Conservation (phyloP, 495 filamentous ascomycete genomes). For the Talaromyces borbonicus region DNA sequence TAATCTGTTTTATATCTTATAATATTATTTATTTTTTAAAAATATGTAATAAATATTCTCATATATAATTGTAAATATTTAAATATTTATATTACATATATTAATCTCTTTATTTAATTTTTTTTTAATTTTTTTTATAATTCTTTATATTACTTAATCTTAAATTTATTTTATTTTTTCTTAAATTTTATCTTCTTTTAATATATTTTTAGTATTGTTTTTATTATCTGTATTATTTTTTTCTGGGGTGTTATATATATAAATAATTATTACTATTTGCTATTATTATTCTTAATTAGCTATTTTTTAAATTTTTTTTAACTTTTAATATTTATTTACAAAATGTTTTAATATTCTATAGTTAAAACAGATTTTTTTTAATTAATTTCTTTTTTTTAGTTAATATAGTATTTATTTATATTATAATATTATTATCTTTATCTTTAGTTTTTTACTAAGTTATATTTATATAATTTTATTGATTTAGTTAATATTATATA, state of each 20-base stretch:
- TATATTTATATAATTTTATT: constrained; percentile 1
- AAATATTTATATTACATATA: neutral
- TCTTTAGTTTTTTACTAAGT: neutral
- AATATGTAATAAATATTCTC: neutral
- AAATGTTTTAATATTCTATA: neutral
- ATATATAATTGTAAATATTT: neutral
- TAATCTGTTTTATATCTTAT: neutral
- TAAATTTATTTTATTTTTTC: neutral
- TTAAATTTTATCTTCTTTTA: neutral
- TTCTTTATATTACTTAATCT: neutral
- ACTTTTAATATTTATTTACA: neutral
- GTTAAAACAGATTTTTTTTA: neutral
- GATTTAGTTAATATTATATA: neutral
- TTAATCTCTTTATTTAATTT: too few relatives aligned
- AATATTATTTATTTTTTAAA: neutral
- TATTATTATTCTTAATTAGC: too few relatives aligned
- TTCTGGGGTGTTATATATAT: too few relatives aligned
- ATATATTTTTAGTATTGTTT: too few relatives aligned
- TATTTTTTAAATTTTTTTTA: too few relatives aligned
- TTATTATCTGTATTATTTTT: too few relatives aligned
- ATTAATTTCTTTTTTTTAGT: too few relatives aligned
- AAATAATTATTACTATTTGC: too few relatives aligned
- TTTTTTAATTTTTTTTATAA: too few relatives aligned
- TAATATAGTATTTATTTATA: neutral
- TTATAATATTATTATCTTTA: neutral